Base-by-base conservation (phyloP, 805 yeast genomes). In the Hanseniaspora thailandica region DNA sequence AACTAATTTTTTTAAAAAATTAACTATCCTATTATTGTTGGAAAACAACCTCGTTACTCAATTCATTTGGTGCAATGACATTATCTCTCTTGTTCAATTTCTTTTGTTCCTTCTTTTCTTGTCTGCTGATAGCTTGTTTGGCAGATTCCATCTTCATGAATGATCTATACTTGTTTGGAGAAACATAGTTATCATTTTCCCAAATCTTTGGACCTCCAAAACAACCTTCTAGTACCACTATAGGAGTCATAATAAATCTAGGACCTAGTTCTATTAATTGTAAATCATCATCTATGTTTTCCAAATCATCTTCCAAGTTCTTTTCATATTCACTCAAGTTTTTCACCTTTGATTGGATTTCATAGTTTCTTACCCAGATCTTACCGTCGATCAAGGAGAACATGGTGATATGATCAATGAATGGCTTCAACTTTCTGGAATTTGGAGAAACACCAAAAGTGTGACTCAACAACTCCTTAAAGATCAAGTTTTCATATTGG, bases 161-260 rank as follows among this genome's bases (percentile, higher is more conserved):
- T 12, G 98, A 86, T 73, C 98, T 84, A 38, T 84, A 90, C 56
- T 85, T 80, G 74, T 93, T 93, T 59, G 98, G 98, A 56, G 96
- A 86, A 46, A 93, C 96, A 69, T 86, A 93, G 69, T 90, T 93
- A 73, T 86, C 89, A 73, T 93, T 93, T 65, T 93, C 97, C 70
- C 86, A 93, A 59, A 93, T 88, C 76, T 89, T 87, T 58, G 97
- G 96, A 20, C 98, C 98, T 54, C 96, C 90, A 62, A 93, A 93
- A 1, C 97, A 87, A 47, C 98, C 98, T 72, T 93, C 97, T 58
- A 90, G 75, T 51, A 93, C 80, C 56, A 94, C 82, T 60, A 93
- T 89, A 58, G 84, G 81, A 2, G 97, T 90, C 72, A 93, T 75
- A 33, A 93, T 97, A 59, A 88, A 83, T 68, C 98, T 79, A 50